Conservation (phyloP, 768 basidiomycete genomes). For the Phlebiopsis gigantea region DNA sequence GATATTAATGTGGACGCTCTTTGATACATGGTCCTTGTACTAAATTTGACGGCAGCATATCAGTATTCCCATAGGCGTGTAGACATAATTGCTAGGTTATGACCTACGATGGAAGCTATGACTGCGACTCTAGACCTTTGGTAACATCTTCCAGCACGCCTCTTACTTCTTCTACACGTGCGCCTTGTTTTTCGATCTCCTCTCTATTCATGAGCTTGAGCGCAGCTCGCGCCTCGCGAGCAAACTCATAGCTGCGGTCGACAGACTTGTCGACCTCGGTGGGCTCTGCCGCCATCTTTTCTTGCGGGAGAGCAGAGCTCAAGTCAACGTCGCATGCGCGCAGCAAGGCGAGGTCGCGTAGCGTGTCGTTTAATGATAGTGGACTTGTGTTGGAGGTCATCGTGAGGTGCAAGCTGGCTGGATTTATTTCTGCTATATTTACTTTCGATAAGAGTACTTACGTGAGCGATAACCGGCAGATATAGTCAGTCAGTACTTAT, state of each 20-base stretch:
- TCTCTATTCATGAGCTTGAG: slow-evolving; percentile 48
- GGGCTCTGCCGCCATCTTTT: slow-evolving; percentile 2
- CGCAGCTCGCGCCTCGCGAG: slow-evolving; percentile 49
- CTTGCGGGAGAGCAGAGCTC: slow-evolving; percentile 22
- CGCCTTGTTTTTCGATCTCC: slow-evolving; percentile 48
- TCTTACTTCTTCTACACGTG: slow-evolving; percentile 51
- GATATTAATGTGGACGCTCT: too few relatives aligned
- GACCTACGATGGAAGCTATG: too few relatives aligned
- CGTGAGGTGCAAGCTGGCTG: background rate
- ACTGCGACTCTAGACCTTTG: slow-evolving; percentile 22
- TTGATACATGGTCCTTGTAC: too few relatives aligned
- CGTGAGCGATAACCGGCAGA: too few relatives aligned
- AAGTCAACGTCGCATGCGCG: slow-evolving; percentile 51
- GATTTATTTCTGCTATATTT: too few relatives aligned
- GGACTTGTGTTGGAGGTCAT: slow-evolving; percentile 5
- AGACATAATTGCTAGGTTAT: too few relatives aligned
- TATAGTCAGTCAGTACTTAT: too few relatives aligned
- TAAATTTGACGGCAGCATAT: too few relatives aligned
- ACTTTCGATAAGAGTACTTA: too few relatives aligned
- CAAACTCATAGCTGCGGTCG: slow-evolving; percentile 54
- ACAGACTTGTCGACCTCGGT: slow-evolving; percentile 34
- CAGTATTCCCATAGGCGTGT: too few relatives aligned
- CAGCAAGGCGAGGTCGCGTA: slow-evolving; percentile 70
- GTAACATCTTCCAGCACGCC: slow-evolving; percentile 48
- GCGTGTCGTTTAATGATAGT: slow-evolving; percentile 41